A percentile compares a stretch with the other conserved stretches of the same genome.
Evolutionary conservation across 163 green algal genomes (phyloP).

Genomic region (Chlorella variabilis): DNA sequence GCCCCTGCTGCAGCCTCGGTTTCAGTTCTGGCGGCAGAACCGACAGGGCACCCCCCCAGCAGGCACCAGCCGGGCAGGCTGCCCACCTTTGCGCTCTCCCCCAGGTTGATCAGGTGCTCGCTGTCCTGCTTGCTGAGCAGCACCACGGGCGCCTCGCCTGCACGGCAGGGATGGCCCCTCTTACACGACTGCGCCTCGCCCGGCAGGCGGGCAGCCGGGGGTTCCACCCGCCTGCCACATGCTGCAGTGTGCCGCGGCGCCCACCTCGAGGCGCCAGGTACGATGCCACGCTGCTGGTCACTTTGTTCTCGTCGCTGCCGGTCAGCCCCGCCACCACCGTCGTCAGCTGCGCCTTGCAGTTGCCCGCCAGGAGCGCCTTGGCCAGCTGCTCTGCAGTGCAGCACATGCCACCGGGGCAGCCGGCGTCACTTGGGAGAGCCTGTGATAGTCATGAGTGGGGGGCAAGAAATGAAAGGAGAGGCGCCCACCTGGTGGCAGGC

Average conservation of each 20-base stretch:
- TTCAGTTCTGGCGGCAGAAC: too few species aligned
- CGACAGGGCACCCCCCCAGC: too few species aligned
- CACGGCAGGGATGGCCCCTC: too few species aligned
- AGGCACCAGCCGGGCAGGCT: too few species aligned
- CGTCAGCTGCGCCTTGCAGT: constrained; percentile 32
- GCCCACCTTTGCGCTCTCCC: neutral
- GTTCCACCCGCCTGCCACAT: neutral
- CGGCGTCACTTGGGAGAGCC: too few species aligned
- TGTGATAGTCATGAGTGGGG: too few species aligned
- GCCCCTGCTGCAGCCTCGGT: too few species aligned
- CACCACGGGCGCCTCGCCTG: constrained; percentile 24
- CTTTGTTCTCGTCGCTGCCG: constrained; percentile 12
- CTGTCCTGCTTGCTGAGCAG: neutral
- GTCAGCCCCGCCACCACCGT: constrained; percentile 14
- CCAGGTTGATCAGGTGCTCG: constrained; percentile 15
- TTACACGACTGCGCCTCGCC: too few species aligned
- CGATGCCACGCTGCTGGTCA: constrained; percentile 9
- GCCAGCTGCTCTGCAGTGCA: constrained; percentile 19
- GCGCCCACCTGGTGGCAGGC: too few species aligned
- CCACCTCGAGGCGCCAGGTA: constrained; percentile 6
- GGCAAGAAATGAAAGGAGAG: too few species aligned
- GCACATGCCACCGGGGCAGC: too few species aligned
- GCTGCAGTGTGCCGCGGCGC: neutral
- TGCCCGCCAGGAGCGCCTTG: constrained; percentile 39
- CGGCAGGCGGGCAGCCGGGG: too few species aligned